Evolutionary conservation across 1,284 basidiomycete genomes (phyloP), one percentile per base, ranked within the genome.

Genomic region (Phellinidium pouzarii): DNA sequence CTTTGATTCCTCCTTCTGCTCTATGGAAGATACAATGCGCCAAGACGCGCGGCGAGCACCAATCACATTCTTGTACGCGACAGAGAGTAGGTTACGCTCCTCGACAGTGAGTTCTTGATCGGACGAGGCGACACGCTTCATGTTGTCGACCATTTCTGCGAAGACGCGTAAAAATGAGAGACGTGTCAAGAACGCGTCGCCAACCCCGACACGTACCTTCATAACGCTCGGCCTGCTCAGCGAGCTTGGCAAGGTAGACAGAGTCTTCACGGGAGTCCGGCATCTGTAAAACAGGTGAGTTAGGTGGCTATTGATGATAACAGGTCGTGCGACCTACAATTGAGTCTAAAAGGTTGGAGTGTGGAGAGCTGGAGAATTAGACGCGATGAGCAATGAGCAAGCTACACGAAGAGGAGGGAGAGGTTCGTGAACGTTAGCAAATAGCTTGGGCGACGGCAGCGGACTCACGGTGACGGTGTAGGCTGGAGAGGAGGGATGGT

Each of bases 61-160:
- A 65, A 98, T 98, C 61, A 99, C 94, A 75, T 99, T 99, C 91
- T 99, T 99, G 84, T 99, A 99, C 26, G 95, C 95, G 61, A 99
- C 95, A 25, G 94, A 98, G 56, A 99, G 84, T 55, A 99, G 85
- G 73, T 98, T 99, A 61, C 96, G 94, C 78, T 99, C 95, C 78
- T 99, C 95, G 52, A 99, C 95, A 61, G 95, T 97, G 68, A 99
- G 89, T 70, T 99, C 94, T 73, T 94, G 90, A 79, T 94, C 91
- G 56, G 91, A 92, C 27, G 93, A 95, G 58, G 94, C 94, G 62
- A 97, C 93, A 59, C 84, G 84, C 84, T 96, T 96, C 94, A 97
- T 97, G 82, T 95, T 95, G 77, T 94, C 90, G 63, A 97, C 94
- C 94, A 96, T 96, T 73, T 96, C 91, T 94, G 71, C 34, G 31